phyloP scores from a whole-genome alignment of 2,329 filamentous ascomycete genomes.

The Penicillium sp. region DNA sequence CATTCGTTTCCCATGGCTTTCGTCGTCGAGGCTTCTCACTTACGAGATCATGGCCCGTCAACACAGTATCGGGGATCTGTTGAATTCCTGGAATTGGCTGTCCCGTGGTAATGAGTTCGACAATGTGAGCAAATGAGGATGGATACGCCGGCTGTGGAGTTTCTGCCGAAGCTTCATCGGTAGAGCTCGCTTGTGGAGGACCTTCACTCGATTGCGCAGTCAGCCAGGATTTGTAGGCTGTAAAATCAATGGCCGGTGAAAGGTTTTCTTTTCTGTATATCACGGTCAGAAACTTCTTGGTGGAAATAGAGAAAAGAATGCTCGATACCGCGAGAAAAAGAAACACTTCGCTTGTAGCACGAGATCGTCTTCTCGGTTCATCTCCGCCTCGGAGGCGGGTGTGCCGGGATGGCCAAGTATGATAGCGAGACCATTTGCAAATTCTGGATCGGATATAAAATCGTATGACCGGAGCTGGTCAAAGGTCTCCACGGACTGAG shows the following conservation, averaged over 20 bases:
- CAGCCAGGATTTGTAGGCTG: slow-evolving; percentile 62
- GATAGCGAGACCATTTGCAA: slow-evolving; percentile 43
- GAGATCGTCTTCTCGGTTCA: slow-evolving; percentile 37
- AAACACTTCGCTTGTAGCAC: slow-evolving; percentile 46
- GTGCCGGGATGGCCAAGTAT: slow-evolving; percentile 42
- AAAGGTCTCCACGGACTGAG: slow-evolving; percentile 22
- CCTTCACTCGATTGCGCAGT: slow-evolving; percentile 11
- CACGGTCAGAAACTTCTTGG: background rate
- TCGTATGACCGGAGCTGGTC: slow-evolving; percentile 35
- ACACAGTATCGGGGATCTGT: slow-evolving; percentile 74
- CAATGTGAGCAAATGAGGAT: slow-evolving; percentile 75
- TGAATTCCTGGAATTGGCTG: slow-evolving; percentile 80
- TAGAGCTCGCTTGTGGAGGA: slow-evolving; percentile 3
- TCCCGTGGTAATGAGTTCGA: slow-evolving; percentile 75
- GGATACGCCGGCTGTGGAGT: slow-evolving; percentile 61
- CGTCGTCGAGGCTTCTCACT: slow-evolving; percentile 49
- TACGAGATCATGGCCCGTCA: slow-evolving; percentile 61
- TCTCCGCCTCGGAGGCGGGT: slow-evolving; percentile 36
- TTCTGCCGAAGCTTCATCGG: slow-evolving; percentile 3
- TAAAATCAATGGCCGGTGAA: slow-evolving; percentile 53
- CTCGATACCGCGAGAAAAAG: slow-evolving; percentile 41
- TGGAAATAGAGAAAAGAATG: background rate
- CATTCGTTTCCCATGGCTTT: slow-evolving; percentile 76
- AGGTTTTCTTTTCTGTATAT: slow-evolving; percentile 35
- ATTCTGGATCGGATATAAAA: slow-evolving; percentile 41